Conservation (phyloP, 345 rosid species). For the Psidium guajava region DNA sequence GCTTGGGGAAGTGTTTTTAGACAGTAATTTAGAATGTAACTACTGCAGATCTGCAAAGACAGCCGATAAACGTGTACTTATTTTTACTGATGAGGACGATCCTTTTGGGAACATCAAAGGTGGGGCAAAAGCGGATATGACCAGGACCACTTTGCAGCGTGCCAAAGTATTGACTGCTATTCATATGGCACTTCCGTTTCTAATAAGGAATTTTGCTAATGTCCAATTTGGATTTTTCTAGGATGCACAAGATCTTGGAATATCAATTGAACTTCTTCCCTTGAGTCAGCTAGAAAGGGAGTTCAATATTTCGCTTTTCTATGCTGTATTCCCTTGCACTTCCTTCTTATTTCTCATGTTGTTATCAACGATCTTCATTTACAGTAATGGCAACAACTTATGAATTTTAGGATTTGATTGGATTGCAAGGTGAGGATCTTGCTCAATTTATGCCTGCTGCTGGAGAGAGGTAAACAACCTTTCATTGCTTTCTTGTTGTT, state of each 20-base stretch:
- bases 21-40: slow-evolving; percentile 6
- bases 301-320: slow-evolving; percentile 55
- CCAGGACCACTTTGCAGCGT: slow-evolving; percentile 83
- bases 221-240: slow-evolving; percentile 11
- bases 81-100: slow-evolving; percentile 90
- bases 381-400: background rate
- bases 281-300: slow-evolving; percentile 50
- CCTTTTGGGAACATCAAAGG: slow-evolving; percentile 78
- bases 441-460: slow-evolving; percentile 47
- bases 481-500: background rate
- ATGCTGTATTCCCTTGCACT: slow-evolving; percentile 37
- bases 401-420: slow-evolving; percentile 67
- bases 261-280: slow-evolving; percentile 87
- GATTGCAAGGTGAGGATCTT: slow-evolving; percentile 54
- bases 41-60: slow-evolving; percentile 70
- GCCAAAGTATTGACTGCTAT: slow-evolving; percentile 48
- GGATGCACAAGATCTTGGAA: slow-evolving; percentile 98
- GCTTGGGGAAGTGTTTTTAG: background rate
- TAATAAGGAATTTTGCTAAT: background rate
- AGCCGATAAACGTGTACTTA: slow-evolving; percentile 67
- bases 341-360: slow-evolving; percentile 3
- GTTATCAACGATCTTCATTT: background rate
- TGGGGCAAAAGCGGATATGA: slow-evolving; percentile 76
- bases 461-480: slow-evolving; percentile 46
- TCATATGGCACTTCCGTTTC: background rate